Base-by-base conservation (phyloP, 768 basidiomycete genomes). In the Cytidiella melzeri region DNA sequence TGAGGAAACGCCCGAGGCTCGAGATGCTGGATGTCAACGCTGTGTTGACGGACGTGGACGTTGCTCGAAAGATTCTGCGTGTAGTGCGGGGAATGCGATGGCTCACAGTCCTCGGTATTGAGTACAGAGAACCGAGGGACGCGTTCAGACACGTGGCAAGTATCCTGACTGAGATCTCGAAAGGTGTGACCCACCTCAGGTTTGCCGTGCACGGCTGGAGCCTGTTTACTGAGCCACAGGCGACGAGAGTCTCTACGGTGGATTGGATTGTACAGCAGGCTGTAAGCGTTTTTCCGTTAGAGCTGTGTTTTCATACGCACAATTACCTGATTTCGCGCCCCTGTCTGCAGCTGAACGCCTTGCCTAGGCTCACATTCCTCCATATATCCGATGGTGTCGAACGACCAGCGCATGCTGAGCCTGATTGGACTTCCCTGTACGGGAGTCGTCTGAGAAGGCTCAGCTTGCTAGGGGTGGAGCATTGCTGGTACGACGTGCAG, bases 101-200 rank as follows among this genome's bases (percentile, higher is more conserved):
- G 39, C 47, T 48, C 13, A 40, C 39, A 20, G 47, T 42, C 12
- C 47, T 48, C 39, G 47, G 47, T 12, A 19, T 48, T 19, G 47
- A 48, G 27, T 48, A 41, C 27, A 23, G 47, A 13, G 47, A 48
- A 20, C 20, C 19, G 40, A 23, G 47, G 19, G 20, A 42, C 12
- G 47, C 39, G 12, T 27, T 48, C 5, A 13, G 24, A 21, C 34
- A 28, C 3, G 47, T 38, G 12, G 13, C 34, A n/a, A 28, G 34
- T 26, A 20, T 48, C 18, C 40, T 48, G 11, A 25, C 27, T 12
- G 24, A 26, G 19, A 48, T 48, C 25, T 40, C 47, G n/a, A 48
- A 15, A 27, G 41, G 39, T 12, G 39, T 48, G 40, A 48, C 38
- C 19, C 47, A 48, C 39, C 47, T 48, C 40, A 41, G 41, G 25